phyloP scores from a whole-genome alignment of 176 grass and related monocot species.

The Musa schizocarpa region DNA sequence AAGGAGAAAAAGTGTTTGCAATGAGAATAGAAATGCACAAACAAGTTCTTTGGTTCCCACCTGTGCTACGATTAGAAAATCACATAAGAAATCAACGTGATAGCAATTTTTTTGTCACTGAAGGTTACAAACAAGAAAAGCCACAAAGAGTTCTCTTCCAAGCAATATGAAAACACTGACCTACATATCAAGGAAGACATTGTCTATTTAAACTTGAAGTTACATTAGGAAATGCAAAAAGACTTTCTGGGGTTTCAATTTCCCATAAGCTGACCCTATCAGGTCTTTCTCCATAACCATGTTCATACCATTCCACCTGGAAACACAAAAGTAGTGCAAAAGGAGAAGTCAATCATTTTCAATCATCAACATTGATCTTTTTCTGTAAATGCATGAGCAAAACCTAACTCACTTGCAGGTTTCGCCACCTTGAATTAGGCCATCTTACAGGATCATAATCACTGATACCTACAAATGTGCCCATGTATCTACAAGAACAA shows the following conservation, averaged over 20 bases:
- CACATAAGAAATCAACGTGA: background rate
- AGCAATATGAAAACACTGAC: slow-evolving; percentile 2
- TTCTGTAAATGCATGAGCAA: background rate
- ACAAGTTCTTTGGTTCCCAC: too few relatives aligned
- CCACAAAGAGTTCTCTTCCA: background rate
- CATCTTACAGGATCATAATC: slow-evolving; percentile 84
- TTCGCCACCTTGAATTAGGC: slow-evolving; percentile 97
- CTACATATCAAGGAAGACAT: slow-evolving; percentile 49
- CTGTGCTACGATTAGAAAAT: background rate
- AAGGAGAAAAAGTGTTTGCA: too few relatives aligned
- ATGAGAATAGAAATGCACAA: too few relatives aligned
- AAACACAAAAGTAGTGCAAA: background rate
- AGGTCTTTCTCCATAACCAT: slow-evolving; percentile 86
- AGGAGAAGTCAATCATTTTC: background rate
- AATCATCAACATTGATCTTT: background rate
- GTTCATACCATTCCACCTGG: slow-evolving; percentile 91
- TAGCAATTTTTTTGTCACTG: background rate
- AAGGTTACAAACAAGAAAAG: background rate
- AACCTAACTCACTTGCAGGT: slow-evolving; percentile 55
- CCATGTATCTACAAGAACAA: slow-evolving; percentile 57
- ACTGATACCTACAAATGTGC: slow-evolving; percentile 57
- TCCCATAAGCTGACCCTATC: slow-evolving; percentile 87
- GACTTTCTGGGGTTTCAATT: slow-evolving; percentile 72
- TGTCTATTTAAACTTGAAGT: slow-evolving; percentile 63
- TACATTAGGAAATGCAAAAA: slow-evolving; percentile 53